Evolutionary conservation across 1,139 yeast species (phyloP).

Genomic region (Pichia sp.): DNA sequence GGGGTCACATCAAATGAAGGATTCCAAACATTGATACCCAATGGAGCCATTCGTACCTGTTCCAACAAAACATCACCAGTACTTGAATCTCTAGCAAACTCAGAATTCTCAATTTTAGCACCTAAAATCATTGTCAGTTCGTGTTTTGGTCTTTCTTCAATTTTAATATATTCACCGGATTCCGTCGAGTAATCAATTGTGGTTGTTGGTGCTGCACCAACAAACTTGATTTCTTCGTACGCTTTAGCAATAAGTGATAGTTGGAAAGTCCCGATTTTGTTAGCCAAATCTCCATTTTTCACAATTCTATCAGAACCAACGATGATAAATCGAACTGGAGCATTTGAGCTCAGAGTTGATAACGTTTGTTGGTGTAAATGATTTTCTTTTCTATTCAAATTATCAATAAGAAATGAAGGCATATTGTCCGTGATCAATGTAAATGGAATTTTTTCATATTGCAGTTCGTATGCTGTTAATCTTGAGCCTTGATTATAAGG

Average conservation of each 20-base stretch:
- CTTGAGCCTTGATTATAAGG: slow-evolving; percentile 97
- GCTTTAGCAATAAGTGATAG: slow-evolving; percentile 59
- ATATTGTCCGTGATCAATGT: slow-evolving; percentile 87
- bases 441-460: slow-evolving; percentile 79
- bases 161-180: slow-evolving; percentile 65
- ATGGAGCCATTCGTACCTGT: slow-evolving; percentile 79
- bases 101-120: slow-evolving; percentile 33
- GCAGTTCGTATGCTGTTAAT: slow-evolving; percentile 82
- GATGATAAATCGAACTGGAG: slow-evolving; percentile 74
- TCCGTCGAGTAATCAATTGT: slow-evolving; percentile 67
- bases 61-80: slow-evolving; percentile 23
- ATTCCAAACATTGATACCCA: slow-evolving; percentile 84
- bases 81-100: slow-evolving; percentile 12
- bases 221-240: slow-evolving; percentile 55
- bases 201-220: slow-evolving; percentile 93
- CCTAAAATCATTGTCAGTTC: slow-evolving; percentile 80
- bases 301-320: slow-evolving; percentile 99
- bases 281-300: slow-evolving; percentile 88
- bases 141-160: slow-evolving; percentile 78
- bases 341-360: slow-evolving; percentile 23
- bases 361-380: slow-evolving; percentile 12
- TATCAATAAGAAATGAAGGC: slow-evolving; percentile 66
- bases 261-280: slow-evolving; percentile 95
- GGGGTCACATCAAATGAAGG: slow-evolving; percentile 97
- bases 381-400: slow-evolving; percentile 17